Conservation (phyloP, 164 flowering plant genomes). For the Sextonia rubra region DNA sequence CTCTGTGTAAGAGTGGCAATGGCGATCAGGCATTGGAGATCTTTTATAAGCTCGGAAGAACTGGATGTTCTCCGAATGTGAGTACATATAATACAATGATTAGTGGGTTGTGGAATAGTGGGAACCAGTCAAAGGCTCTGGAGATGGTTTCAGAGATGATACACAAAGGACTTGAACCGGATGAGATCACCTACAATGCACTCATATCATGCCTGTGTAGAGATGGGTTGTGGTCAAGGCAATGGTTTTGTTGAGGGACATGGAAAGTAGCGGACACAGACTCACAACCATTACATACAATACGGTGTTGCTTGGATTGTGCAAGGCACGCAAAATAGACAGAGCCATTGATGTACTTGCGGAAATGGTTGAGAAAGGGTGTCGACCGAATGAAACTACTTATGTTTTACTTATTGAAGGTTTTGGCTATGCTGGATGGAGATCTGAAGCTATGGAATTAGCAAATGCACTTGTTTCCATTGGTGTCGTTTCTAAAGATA, state of each 20-base stretch:
- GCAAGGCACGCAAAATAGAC: constrained; percentile 50
- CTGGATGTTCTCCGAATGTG: constrained; percentile 60
- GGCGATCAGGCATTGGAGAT: constrained; percentile 57
- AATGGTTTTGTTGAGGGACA: constrained; percentile 45
- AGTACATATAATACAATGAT: constrained; percentile 74
- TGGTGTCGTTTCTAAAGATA: constrained; percentile 35
- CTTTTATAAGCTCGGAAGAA: constrained; percentile 41
- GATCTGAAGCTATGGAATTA: constrained; percentile 57
- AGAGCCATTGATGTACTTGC: constrained; percentile 55
- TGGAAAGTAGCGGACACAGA: constrained; percentile 36
- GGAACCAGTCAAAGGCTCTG: constrained; percentile 45
- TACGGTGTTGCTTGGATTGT: constrained; percentile 57
- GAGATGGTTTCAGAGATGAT: constrained; percentile 57
- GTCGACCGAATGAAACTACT: constrained; percentile 60
- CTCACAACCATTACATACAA: constrained; percentile 60
- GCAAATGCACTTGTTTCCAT: constrained; percentile 41
- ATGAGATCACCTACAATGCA: constrained; percentile 63
- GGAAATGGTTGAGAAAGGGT: constrained; percentile 60
- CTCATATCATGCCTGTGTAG: constrained; percentile 71
- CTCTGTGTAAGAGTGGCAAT: constrained; percentile 61
- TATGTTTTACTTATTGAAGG: constrained; percentile 53
- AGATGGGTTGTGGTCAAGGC: constrained; percentile 76
- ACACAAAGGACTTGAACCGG: constrained; percentile 50
- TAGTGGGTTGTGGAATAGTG: constrained; percentile 61
- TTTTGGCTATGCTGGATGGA: constrained; percentile 64